Conservation (phyloP, 306 rosid genomes). For the Mucuna pruriens region DNA sequence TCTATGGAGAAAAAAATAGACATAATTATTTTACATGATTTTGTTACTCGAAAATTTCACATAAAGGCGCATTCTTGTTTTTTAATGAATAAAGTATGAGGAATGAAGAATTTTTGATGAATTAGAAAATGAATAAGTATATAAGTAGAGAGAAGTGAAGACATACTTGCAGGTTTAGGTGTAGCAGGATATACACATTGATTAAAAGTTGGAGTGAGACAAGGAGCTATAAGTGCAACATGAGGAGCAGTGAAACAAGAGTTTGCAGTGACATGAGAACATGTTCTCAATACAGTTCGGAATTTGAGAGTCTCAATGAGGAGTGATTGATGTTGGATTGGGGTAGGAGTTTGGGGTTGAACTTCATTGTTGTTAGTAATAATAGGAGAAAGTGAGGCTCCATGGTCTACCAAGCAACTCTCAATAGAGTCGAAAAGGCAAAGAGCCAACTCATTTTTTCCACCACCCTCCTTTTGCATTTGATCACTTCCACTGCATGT, state of each 20-base stretch:
- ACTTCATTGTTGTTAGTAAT: no score
- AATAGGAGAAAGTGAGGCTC: background rate
- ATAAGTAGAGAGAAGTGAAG: no score
- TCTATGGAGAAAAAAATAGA: background rate
- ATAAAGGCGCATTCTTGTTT: no score
- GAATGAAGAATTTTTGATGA: no score
- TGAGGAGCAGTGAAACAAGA: background rate
- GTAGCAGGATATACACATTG: background rate
- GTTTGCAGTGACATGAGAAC: background rate
- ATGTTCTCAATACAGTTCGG: background rate
- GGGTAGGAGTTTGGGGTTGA: no score
- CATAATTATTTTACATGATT: background rate
- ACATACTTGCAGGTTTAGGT: background rate
- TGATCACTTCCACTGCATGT: background rate
- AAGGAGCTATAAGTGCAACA: background rate
- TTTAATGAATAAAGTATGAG: no score
- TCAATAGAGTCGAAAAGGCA: background rate
- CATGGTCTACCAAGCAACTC: background rate
- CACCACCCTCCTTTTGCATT: background rate
- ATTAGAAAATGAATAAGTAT: no score
- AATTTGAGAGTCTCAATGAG: background rate
- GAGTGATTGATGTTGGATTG: background rate
- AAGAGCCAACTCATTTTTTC: background rate
- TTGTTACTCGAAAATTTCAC: no score
- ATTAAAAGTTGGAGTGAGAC: background rate